Evolutionary conservation across 2,329 filamentous ascomycete genomes (phyloP), one percentile per base, ranked within the genome.

Genomic region (Talaromyces sp.): DNA sequence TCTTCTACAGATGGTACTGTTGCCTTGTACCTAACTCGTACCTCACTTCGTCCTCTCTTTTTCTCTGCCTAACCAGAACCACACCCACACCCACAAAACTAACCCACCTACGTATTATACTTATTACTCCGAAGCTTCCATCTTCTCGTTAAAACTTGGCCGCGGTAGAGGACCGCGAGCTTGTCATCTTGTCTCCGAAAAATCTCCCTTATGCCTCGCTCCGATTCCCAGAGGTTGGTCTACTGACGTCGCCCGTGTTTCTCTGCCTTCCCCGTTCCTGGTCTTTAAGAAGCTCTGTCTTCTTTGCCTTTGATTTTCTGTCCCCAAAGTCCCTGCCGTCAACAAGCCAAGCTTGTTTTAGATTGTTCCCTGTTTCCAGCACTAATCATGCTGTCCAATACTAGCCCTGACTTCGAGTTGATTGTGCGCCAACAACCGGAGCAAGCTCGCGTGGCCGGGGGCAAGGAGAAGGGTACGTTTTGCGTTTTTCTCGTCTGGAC

Each of bases 381-480:
- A 76, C 78, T 81, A 74, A 80, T 76, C 63, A 76, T 78, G 74
- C 71, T 73, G 68, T 70, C 67, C 69, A 71, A 73, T 69, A 73
- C 70, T 75, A 87, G 85, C 76, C 77, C 82, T 73, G 82, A 86
- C 73, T 84, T 86, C 76, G 78, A 81, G 66, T 80, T 90, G 69
- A 78, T 75, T 64, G 83, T 92, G 69, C 84, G 86, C 70, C 90
- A 92, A 78, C 84, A 89, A 73, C 90, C 90, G 61, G 82, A 84
- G 69, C 83, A 87, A 76, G 89, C 87, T 59, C 84, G 89, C 68
- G 87, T 91, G 63, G 86, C 88, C 50, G 83, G 89, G 69, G 87
- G 87, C 69, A 92, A 92, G 76, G 90, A 92, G 73, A 92, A 92
- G 82, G 86, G 89, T 90, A 78, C 33, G 72, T 73, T 49, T 61